These are phyloP conservation scores for Pistacia integerrima DNA, from an alignment of 345 rosid genomes.

Conservation along the genomic window DNA sequence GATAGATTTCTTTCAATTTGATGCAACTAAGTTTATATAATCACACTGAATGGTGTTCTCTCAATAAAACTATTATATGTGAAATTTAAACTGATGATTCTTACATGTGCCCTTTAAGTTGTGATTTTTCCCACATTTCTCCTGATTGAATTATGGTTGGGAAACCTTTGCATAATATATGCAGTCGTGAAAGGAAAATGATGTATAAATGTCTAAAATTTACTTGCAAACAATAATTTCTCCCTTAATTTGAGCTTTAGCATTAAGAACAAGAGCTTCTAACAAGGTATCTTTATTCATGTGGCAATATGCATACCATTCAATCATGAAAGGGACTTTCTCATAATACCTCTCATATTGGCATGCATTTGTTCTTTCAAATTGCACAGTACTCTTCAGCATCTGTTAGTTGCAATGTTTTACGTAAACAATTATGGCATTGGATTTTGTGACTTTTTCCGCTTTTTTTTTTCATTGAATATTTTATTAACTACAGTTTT, in stretches of 20 bases:
- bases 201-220: background rate
- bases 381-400: background rate
- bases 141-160: background rate
- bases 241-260: background rate
- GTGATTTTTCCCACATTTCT: conserved; percentile 3
- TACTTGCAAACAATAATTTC: background rate
- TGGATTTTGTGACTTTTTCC: background rate
- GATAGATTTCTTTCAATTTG: background rate
- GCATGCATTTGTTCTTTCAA: background rate
- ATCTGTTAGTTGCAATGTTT: background rate
- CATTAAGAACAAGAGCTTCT: background rate
- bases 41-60: background rate
- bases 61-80: background rate
- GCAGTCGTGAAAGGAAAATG: background rate
- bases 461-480: background rate
- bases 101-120: background rate
- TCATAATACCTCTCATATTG: background rate
- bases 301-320: background rate
- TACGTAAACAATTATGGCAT: background rate
- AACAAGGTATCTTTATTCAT: background rate
- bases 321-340: background rate
- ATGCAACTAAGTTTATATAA: background rate
- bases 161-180: background rate
- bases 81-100: background rate
- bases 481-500: background rate